phyloP scores from a whole-genome alignment of 768 basidiomycete genomes.

The Neoboletus subvelutipes region DNA sequence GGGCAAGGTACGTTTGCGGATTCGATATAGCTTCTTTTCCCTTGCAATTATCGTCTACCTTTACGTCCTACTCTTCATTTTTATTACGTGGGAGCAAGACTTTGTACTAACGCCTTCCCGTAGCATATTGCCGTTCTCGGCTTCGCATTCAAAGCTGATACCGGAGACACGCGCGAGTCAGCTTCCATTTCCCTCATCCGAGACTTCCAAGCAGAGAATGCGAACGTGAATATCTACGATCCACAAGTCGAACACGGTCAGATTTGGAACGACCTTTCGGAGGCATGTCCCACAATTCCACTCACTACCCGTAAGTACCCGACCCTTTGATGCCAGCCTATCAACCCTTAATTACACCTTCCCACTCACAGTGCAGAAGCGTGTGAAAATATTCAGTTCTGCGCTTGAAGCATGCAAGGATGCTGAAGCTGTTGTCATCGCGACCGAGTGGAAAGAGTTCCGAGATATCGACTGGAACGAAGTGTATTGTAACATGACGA shows the following conservation, averaged over 20 bases:
- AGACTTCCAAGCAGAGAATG: slow-evolving; percentile 90
- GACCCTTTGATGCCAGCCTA: neutral
- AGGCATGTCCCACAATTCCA: slow-evolving; percentile 62
- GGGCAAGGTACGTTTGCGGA: slow-evolving; percentile 63
- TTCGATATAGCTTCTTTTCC: neutral
- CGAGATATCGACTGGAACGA: slow-evolving; percentile 84
- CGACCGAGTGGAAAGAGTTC: slow-evolving; percentile 99
- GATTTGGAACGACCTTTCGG: slow-evolving; percentile 80
- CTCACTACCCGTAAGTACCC: slow-evolving; percentile 63
- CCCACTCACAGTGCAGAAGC: slow-evolving; percentile 69
- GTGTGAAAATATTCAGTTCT: slow-evolving; percentile 73
- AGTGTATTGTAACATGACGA: slow-evolving; percentile 87
- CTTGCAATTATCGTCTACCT: neutral
- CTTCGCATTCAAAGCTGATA: slow-evolving; percentile 99
- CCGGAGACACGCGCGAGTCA: slow-evolving; percentile 98
- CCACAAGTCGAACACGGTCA: slow-evolving; percentile 84
- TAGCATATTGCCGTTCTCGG: slow-evolving; percentile 94
- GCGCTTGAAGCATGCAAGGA: slow-evolving; percentile 86
- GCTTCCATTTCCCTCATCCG: slow-evolving; percentile 92
- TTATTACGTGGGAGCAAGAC: slow-evolving; percentile 6
- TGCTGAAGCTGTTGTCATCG: slow-evolving; percentile 92
- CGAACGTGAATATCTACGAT: slow-evolving; percentile 86
- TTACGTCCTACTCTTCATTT: neutral
- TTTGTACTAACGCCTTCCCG: slow-evolving; percentile 8
- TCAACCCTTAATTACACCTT: neutral